phyloP scores from a whole-genome alignment of 306 rosid species.

The Prunus mira region DNA sequence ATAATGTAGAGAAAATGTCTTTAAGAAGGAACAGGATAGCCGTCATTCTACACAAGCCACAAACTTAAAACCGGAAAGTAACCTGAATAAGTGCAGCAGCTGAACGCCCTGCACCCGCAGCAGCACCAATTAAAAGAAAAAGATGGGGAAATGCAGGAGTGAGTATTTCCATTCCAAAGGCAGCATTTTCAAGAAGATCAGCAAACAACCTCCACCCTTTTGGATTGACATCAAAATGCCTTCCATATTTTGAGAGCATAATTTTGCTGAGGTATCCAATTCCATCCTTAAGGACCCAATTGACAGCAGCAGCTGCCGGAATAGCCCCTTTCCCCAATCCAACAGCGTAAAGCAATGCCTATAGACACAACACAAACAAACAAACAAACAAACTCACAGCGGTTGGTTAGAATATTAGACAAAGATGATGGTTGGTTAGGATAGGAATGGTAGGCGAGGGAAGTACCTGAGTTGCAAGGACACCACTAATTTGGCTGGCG shows the following conservation, averaged over 20 bases:
- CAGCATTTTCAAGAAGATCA: constrained; percentile 84
- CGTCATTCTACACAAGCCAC: no score
- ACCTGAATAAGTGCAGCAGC: constrained; percentile 62
- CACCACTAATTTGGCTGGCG: constrained; percentile 86
- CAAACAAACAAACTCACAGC: neutral
- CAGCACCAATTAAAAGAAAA: constrained; percentile 57
- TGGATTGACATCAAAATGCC: constrained; percentile 90
- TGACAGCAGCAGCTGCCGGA: constrained; percentile 86
- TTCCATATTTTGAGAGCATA: constrained; percentile 75
- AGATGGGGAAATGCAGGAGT: constrained; percentile 82
- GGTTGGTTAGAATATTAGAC: neutral
- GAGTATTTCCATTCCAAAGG: constrained; percentile 87
- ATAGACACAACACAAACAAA: neutral
- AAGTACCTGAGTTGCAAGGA: constrained; percentile 73
- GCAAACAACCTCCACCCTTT: constrained; percentile 98
- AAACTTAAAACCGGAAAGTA: neutral
- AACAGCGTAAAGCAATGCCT: constrained; percentile 84
- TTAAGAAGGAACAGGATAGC: no score
- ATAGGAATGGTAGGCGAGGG: neutral
- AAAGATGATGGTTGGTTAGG: neutral
- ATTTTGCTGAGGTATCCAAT: constrained; percentile 91
- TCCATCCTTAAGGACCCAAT: constrained; percentile 97
- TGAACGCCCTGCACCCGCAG: constrained; percentile 82
- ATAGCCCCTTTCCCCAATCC: constrained; percentile 96
- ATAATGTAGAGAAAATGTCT: neutral